Evolutionary conservation across 805 yeast genomes (phyloP).

Genomic region (Saccharomycopsis malanga): DNA sequence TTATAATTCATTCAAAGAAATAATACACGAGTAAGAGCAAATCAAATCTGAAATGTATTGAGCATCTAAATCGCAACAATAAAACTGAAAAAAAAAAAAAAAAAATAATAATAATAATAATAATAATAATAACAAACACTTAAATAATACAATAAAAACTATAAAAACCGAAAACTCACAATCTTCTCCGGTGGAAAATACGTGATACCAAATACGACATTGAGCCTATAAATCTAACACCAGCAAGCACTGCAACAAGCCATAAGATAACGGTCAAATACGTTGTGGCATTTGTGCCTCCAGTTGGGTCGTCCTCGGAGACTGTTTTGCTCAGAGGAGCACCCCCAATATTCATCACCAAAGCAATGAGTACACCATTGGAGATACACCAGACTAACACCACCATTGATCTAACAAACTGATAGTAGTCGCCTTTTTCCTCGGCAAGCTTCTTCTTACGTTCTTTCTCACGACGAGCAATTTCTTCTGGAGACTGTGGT

Average conservation of each 20-base stretch:
- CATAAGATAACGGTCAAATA: conserved; percentile 49
- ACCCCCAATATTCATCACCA: conserved; percentile 84
- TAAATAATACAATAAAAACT: no score
- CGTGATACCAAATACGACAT: conserved; percentile 37
- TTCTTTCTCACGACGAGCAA: conserved; percentile 23
- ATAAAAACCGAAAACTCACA: neutral
- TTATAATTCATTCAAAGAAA: no score
- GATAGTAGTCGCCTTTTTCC: conserved; percentile 52
- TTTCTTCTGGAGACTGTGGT: conserved; percentile 29
- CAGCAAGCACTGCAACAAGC: conserved; percentile 56
- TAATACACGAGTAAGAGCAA: neutral
- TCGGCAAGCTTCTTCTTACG: conserved; percentile 26
- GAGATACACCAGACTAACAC: conserved; percentile 86
- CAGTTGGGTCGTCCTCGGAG: conserved; percentile 25
- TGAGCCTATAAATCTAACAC: conserved; percentile 51
- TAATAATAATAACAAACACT: no score
- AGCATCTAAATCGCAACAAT: neutral
- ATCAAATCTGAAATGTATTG: neutral
- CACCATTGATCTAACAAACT: conserved; percentile 81
- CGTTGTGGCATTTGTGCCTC: conserved; percentile 33
- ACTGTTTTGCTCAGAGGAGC: conserved; percentile 26
- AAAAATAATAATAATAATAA: no score
- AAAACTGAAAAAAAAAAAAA: no score
- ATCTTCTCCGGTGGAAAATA: conserved; percentile 5
- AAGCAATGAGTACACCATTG: conserved; percentile 73